A percentile compares a stretch with the other conserved stretches of the same genome.
Evolutionary conservation across 2,329 filamentous ascomycete species (phyloP).

Genomic region (Penicillium brevicompactum): DNA sequence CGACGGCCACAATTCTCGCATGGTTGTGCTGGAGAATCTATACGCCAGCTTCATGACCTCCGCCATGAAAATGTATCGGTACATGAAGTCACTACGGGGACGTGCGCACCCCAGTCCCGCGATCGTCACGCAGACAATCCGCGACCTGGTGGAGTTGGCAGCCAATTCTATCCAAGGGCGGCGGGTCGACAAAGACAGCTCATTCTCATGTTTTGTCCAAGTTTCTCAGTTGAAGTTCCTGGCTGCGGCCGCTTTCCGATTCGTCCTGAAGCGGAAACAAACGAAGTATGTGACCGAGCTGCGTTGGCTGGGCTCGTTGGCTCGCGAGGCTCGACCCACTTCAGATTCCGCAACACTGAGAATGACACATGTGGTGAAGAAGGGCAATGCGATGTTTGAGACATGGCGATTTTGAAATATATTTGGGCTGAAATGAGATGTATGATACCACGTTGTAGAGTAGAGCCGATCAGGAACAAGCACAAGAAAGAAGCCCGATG

Average conservation of each 20-base stretch:
- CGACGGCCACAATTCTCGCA: conserved; percentile 70
- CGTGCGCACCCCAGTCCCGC: conserved; percentile 55
- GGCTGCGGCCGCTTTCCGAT: conserved; percentile 68
- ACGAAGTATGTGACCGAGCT: conserved; percentile 67
- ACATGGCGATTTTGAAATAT: conserved; percentile 37
- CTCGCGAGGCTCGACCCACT: conserved; percentile 40
- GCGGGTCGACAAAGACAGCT: conserved; percentile 1
- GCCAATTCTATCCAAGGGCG: conserved; percentile 64
- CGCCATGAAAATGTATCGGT: conserved; percentile 71
- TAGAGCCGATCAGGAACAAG: background rate
- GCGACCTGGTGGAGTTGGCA: conserved; percentile 66
- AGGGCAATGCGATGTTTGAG: conserved; percentile 38
- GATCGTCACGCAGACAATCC: conserved; percentile 68
- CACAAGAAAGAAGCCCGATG: background rate
- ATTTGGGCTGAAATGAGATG: background rate
- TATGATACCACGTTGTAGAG: background rate
- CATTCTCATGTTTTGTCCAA: conserved; percentile 61
- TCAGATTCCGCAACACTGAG: conserved; percentile 37
- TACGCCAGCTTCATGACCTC: conserved; percentile 74
- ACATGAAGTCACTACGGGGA: conserved; percentile 60
- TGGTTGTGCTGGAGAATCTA: conserved; percentile 73
- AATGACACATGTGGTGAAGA: conserved; percentile 36
- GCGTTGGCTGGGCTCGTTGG: conserved; percentile 64
- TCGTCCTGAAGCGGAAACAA: conserved; percentile 71
- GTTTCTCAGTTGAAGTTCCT: conserved; percentile 65